A percentile compares a stretch with the other conserved stretches of the same genome.
Conservation (phyloP, 352 stramenopile genomes). For the Pythium monospermum region DNA sequence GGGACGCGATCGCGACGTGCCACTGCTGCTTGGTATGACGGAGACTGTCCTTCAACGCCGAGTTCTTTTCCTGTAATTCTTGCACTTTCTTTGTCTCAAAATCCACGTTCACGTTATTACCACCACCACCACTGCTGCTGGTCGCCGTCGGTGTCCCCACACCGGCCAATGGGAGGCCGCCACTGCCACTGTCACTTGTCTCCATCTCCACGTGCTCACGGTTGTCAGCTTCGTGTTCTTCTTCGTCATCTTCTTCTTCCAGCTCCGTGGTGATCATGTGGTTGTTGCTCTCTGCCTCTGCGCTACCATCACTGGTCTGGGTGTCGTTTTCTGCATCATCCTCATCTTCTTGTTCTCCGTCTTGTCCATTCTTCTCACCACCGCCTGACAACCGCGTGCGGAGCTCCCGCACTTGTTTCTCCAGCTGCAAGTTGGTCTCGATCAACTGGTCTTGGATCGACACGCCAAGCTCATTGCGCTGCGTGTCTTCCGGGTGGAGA, state of each 20-base stretch:
- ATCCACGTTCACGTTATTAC: too few species aligned
- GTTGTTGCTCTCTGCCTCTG: conserved; percentile 16
- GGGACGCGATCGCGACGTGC: conserved; percentile 22
- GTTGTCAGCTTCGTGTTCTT: neutral
- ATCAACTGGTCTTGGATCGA: conserved; percentile 20
- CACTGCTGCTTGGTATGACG: conserved; percentile 29
- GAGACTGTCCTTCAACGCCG: conserved; percentile 16
- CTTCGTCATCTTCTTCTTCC: neutral
- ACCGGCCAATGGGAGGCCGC: neutral
- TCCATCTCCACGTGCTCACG: conserved; percentile 2
- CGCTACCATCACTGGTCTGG: neutral
- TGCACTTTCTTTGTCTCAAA: conserved; percentile 17
- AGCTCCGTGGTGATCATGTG: neutral
- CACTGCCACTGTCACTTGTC: neutral
- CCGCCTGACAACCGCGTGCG: neutral
- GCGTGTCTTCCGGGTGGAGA: conserved; percentile 7
- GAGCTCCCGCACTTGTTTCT: conserved; percentile 13
- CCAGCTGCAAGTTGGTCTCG: conserved; percentile 16
- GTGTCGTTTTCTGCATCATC: neutral
- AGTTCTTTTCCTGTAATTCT: conserved; percentile 18
- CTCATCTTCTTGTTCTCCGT: neutral
- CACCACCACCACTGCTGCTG: too few species aligned
- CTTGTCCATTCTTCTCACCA: too few species aligned
- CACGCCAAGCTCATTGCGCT: conserved; percentile 5
- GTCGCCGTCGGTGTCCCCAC: neutral